A percentile compares a stretch with the other conserved stretches of the same genome.
Evolutionary conservation across 2,329 filamentous ascomycete genomes (phyloP).

Genomic region (Xylariaceae sp.): DNA sequence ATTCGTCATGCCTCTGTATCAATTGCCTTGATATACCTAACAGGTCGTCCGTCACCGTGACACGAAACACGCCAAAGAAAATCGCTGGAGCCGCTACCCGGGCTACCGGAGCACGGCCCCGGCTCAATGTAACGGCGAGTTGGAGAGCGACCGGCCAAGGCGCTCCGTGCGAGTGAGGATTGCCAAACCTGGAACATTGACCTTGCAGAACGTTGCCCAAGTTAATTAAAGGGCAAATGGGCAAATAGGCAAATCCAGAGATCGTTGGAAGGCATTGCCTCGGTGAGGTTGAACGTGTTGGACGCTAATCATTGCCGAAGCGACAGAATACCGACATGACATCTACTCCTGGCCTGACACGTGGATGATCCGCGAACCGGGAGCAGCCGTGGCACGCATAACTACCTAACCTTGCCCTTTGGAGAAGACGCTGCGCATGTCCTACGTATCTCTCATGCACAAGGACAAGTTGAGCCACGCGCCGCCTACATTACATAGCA

Average conservation of each 20-base stretch:
- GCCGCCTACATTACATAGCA: not conserved
- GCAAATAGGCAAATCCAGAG: no score
- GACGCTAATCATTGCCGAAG: not conserved
- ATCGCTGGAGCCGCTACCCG: constrained; percentile 10
- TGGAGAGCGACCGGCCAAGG: not conserved
- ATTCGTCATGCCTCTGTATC: no score
- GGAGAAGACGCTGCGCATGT: not conserved
- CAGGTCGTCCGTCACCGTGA: constrained; percentile 9
- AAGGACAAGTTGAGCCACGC: constrained; percentile 1
- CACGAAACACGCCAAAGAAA: constrained; percentile 8
- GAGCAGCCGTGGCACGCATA: not conserved
- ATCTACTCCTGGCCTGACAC: not conserved
- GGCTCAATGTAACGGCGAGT: not conserved
- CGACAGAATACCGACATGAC: not conserved
- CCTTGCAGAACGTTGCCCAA: not conserved
- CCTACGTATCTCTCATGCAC: not conserved
- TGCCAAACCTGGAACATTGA: constrained; percentile 9
- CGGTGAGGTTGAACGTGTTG: not conserved
- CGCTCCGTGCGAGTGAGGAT: not conserved
- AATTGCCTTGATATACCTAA: no score
- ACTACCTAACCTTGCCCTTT: not conserved
- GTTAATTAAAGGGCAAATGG: not conserved
- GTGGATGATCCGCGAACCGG: constrained; percentile 4
- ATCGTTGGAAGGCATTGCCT: not conserved
- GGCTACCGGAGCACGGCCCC: constrained; percentile 9